Evolutionary conservation across 148 eudicot species (phyloP), one percentile per base, ranked within the genome.

Genomic region (Nepenthes mirabilis): DNA sequence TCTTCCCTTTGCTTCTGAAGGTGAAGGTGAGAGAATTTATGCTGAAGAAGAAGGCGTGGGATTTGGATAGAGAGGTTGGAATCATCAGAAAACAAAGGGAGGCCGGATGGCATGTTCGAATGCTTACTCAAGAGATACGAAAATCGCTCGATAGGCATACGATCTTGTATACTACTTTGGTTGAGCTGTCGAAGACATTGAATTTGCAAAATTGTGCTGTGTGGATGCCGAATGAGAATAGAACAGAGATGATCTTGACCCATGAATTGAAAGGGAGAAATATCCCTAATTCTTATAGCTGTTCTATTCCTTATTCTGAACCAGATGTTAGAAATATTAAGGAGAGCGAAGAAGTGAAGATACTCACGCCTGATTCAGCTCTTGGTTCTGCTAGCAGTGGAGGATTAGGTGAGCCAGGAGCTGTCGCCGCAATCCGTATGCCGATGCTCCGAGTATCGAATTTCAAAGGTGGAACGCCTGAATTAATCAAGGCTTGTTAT

Each of bases 211-310:
- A 87, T 60, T 91, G 95, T 65, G 93, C 83, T 54, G 82, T 91
- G 64, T 91, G 97, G 97, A 88, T 91, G 97, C 97, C 95, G 23
- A 82, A 87, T 68, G 90, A 80, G 68, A 64, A 68, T 13, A 81
- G 74, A 56, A 87, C 93, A 0, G 83, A 81, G 66, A 76, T 91
- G 77, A 77, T 76, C 47, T 65, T 87, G 37, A 79, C 88, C 48
- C 97, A 85, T 61, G 82, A 82, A 35, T 65, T 80, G n/a, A 76
- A 76, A 67, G 70, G 69, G 1, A 61, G 73, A 45, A 70, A 61
- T 37, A 59, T 55, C 34, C 58, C 78, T 11, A 66, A 54, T 35
- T 40, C 45, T 40, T 40, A 40, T 8, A 60, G 47, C 48, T 57
- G 62, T 2, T 67, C 75, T 2, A 79, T 91, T 64, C 83, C 83